Evolutionary conservation across 108 stramenopile genomes (phyloP).

Genomic region (Cyclostephanos tholiformis): DNA sequence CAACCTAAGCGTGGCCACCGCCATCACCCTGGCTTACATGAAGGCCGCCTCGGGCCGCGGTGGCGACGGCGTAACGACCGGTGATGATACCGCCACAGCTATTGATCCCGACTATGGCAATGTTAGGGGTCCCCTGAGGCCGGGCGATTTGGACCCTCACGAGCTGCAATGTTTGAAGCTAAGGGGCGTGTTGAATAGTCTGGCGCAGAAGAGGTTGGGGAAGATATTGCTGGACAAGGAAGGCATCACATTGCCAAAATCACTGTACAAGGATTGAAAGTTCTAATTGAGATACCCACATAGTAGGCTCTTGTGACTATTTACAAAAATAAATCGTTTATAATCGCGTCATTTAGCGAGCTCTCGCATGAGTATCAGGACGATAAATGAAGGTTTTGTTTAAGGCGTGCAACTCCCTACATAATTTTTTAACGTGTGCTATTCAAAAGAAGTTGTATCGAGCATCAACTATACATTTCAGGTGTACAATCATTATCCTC

Average conservation of each 20-base stretch:
- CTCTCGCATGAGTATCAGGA: too few relatives aligned
- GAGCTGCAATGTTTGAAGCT: constrained; percentile 71
- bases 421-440: too few relatives aligned
- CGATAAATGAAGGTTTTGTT: too few relatives aligned
- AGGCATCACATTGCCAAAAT: constrained; percentile 59
- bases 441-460: too few relatives aligned
- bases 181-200: constrained; percentile 66
- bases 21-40: constrained; percentile 81
- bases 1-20: constrained; percentile 88
- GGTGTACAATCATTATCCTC: too few relatives aligned
- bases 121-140: constrained; percentile 65
- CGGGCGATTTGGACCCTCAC: constrained; percentile 75
- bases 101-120: background rate
- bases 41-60: constrained; percentile 54
- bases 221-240: constrained; percentile 67
- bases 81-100: background rate
- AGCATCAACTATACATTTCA: too few relatives aligned
- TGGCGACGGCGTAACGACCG: background rate
- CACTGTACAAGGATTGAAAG: constrained; percentile 23
- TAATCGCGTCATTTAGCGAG: too few relatives aligned
- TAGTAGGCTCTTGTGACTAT: too few relatives aligned
- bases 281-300: background rate
- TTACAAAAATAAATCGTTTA: too few relatives aligned
- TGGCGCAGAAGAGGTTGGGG: constrained; percentile 65
- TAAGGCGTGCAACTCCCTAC: too few relatives aligned